Percentiles rank a stretch among this genome's conserved stretches.
Evolutionary conservation across 2,329 filamentous ascomycete genomes (phyloP).

Genomic region (Apiospora malaysiana): DNA sequence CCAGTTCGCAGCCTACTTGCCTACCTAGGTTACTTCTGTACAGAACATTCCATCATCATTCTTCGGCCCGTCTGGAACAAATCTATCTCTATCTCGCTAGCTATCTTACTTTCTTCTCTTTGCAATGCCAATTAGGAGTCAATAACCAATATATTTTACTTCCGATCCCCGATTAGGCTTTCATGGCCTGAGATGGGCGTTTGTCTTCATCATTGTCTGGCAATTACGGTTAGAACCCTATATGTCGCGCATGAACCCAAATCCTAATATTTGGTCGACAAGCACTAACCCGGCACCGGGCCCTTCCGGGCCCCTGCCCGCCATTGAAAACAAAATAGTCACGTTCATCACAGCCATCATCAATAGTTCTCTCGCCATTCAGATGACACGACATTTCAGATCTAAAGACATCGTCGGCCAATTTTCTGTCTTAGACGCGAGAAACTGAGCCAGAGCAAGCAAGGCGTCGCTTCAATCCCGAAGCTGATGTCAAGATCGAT

Average conservation of each 20-base stretch:
- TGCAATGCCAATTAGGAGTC: background rate
- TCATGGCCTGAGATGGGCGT: background rate
- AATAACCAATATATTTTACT: background rate
- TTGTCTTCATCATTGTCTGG: background rate
- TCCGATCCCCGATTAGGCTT: background rate
- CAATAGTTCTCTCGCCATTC: too few species aligned
- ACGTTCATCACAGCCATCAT: background rate
- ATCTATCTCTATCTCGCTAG: background rate
- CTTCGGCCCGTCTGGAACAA: conserved; percentile 5
- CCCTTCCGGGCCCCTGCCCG: background rate
- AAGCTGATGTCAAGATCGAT: background rate
- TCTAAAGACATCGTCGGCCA: background rate
- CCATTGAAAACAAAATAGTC: background rate
- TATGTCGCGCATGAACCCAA: background rate
- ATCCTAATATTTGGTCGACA: background rate
- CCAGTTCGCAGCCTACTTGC: background rate
- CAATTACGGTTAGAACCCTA: conserved; percentile 1
- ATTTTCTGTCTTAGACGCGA: background rate
- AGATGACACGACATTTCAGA: background rate
- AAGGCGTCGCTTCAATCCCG: background rate
- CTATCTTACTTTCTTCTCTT: background rate
- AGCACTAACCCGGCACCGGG: background rate
- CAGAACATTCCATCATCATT: background rate
- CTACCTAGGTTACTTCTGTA: too few species aligned
- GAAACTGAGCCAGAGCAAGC: background rate